Evolutionary conservation across 2,329 filamentous ascomycete species (phyloP), one percentile per base, ranked within the genome.

Genomic region (Sporothrix mexicana): DNA sequence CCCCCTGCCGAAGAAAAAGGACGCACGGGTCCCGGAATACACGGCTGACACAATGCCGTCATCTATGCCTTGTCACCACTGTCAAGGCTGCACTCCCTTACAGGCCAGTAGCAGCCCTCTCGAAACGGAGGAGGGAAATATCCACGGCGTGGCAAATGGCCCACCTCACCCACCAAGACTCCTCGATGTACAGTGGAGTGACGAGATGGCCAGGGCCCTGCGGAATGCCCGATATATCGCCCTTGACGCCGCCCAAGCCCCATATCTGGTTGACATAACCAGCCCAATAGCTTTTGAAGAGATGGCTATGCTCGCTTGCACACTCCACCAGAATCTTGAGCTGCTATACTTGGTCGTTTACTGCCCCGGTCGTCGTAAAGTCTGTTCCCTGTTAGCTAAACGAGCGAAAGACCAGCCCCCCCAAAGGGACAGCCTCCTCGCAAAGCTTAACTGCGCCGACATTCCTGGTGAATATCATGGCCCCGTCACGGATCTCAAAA

Each of bases 271-370:
- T 3, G 61, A 64, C 51, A 25, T 72, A 70, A 23, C n/a, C 9
- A 74, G 75, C 17, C 53, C 75, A 70, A 47, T 76, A 57, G 30
- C 75, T 10, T 73, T 75, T 9, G 78, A 80, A 12, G 80, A 81
- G 72, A 75, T 77, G 25, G 74, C 77, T 1, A 79, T 77, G 55
- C 72, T 81, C 20, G 78, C 78, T 4, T 80, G 76, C 12, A 79
- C 77, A 62, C 70, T 81, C 23, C 78, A 80, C 20, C 75, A 76
- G 20, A 75, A 73, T 0, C 71, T 80, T 15, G 78, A 79, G 51
- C 78, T 80, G 73, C 59, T 81, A 62, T 81, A 80, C 43, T 73
- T 81, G 7, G 79, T 81, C 43, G 79, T 80, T 66, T 72, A 78
- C 20, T 78, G 77, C 45, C 69, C 75, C 1, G 70, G 70, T 49